Evolutionary conservation across 306 rosid genomes (phyloP).

Genomic region (Acacia confusa): DNA sequence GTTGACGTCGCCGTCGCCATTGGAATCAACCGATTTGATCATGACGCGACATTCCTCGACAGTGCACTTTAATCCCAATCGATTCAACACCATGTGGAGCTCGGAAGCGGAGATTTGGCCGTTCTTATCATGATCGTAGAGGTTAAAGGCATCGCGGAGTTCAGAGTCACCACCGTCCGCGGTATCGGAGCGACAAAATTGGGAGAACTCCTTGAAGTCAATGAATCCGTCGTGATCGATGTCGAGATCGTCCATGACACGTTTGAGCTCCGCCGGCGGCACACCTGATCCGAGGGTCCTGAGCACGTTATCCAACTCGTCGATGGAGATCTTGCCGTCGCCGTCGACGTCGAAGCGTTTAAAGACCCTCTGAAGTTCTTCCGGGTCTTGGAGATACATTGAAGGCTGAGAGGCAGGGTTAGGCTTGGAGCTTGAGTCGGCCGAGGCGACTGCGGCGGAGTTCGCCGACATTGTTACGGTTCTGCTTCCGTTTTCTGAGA

Average conservation of each 20-base stretch:
- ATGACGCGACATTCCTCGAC: constrained; percentile 64
- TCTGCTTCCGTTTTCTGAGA: neutral
- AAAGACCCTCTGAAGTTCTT: constrained; percentile 63
- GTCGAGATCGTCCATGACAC: constrained; percentile 84
- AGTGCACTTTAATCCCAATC: constrained; percentile 64
- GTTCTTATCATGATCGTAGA: constrained; percentile 80
- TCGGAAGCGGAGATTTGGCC: constrained; percentile 78
- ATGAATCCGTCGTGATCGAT: constrained; percentile 76
- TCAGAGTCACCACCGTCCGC: constrained; percentile 52
- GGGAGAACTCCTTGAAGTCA: constrained; percentile 65
- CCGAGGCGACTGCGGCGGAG: neutral
- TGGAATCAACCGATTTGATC: constrained; percentile 81
- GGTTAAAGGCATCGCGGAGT: constrained; percentile 78
- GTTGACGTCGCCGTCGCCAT: constrained; percentile 82
- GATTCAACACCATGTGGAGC: constrained; percentile 67
- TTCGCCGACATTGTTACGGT: constrained; percentile 44
- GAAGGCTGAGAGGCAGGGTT: constrained; percentile 21
- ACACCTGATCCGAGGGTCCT: constrained; percentile 56
- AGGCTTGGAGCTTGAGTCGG: neutral
- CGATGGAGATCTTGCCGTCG: constrained; percentile 83
- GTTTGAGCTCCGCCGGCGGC: constrained; percentile 43
- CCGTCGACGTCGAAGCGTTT: constrained; percentile 79
- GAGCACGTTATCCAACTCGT: constrained; percentile 68
- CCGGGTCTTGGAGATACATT: constrained; percentile 43
- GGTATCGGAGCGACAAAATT: constrained; percentile 58